phyloP scores from a whole-genome alignment of 2,329 filamentous ascomycete genomes.

The Fusarium foetens region DNA sequence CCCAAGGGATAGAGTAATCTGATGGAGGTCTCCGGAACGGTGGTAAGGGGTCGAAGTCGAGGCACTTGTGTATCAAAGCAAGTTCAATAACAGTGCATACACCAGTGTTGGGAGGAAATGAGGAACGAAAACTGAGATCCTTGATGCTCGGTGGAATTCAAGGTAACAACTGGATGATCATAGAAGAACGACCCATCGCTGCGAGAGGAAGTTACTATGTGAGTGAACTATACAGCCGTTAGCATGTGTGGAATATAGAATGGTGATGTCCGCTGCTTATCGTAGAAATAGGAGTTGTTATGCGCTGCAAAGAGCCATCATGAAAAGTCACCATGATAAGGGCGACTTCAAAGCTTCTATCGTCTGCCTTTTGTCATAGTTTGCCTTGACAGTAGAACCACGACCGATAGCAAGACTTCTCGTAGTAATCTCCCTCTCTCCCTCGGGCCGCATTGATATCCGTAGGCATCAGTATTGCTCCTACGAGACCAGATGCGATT shows the following conservation, averaged over 20 bases:
- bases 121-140: conserved; percentile 32
- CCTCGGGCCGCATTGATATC: conserved; percentile 18
- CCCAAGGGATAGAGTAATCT: not conserved
- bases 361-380: conserved; percentile 32
- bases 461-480: conserved; percentile 24
- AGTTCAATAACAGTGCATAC: conserved; percentile 25
- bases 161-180: conserved; percentile 12
- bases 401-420: conserved; percentile 34
- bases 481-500: conserved; percentile 11
- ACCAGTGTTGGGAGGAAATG: conserved; percentile 23
- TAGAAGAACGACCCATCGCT: conserved; percentile 22
- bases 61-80: not conserved
- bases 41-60: not conserved
- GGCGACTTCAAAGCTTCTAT: conserved; percentile 32
- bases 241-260: not conserved
- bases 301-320: conserved; percentile 38
- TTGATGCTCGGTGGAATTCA: conserved; percentile 28
- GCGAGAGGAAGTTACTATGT: conserved; percentile 24
- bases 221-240: conserved; percentile 10
- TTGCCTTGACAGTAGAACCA: conserved; percentile 18
- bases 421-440: conserved; percentile 29
- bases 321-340: conserved; percentile 26
- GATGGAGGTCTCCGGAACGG: not conserved
- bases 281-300: conserved; percentile 39
- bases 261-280: not conserved